Evolutionary conservation across 306 rosid species (phyloP), one percentile per base, ranked within the genome.

Genomic region (Spatholobus suberectus): DNA sequence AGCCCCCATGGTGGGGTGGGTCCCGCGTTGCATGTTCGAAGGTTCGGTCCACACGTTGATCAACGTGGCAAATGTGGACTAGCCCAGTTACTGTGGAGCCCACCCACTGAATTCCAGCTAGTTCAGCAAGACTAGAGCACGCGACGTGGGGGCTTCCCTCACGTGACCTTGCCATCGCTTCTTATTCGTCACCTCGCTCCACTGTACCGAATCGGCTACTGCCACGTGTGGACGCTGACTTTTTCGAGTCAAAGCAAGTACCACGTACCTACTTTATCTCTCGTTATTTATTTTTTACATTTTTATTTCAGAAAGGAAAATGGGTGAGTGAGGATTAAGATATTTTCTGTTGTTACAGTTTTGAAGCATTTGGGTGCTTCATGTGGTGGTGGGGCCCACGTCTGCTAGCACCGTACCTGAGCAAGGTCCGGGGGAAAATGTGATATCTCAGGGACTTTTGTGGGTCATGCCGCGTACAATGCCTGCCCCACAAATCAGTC

Each of bases 71-170:
- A 21, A 40, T 46, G 12, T 32, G 35, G 83, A 55, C 87, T 81
- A 76, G 62, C 68, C n/a, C 65, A 20, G 8, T 61, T 29, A 67
- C 20, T 4, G 55, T 88, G 88, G 93, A 83, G 14, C 88, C 91
- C 90, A 74, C 41, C 80, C 44, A 80, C 85, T 5, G 26, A 7
- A 1, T 65, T 81, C 87, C 89, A 91, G 89, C 62, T 67, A 24
- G 62, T 23, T 63, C 12, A 18, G 44, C 67, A 55, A 24, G 41
- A 14, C 67, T 46, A 24, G 41, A 14, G 69, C 92, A 86, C 84
- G 85, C 59, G 89, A 77, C 63, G 83, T 76, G 88, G 88, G 89
- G 86, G 85, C n/a, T 14, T 3, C 13, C 47, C 89, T 91, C 97
- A 91, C 91, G 95, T 89, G 95, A 89, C 89, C 43, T 38, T 82